phyloP scores from a whole-genome alignment of 2,329 filamentous ascomycete species.

The Didymella exigua region DNA sequence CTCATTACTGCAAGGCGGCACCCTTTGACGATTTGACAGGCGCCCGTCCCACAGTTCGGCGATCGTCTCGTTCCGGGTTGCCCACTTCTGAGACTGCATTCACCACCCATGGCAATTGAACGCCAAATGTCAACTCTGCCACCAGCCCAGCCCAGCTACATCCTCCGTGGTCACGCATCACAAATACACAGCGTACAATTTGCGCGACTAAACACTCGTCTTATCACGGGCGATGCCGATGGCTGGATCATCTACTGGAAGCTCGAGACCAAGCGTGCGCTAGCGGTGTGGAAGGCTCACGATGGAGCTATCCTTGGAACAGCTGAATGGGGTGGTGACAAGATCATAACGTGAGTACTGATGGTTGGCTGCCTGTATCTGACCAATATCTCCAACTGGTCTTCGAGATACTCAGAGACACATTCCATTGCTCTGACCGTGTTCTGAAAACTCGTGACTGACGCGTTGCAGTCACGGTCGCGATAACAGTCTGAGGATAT shows the following conservation, averaged over 20 bases:
- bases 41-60: conserved; percentile 23
- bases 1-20: conserved; percentile 10
- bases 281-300: conserved; percentile 87
- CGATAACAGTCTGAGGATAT: conserved; percentile 84
- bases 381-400: not conserved
- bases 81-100: conserved; percentile 32
- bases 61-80: conserved; percentile 42
- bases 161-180: conserved; percentile 83
- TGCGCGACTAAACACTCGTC: conserved; percentile 71
- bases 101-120: conserved; percentile 35
- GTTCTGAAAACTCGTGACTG: not conserved
- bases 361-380: not conserved
- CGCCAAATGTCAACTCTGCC: conserved; percentile 44
- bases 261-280: conserved; percentile 76
- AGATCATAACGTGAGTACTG: conserved; percentile 77
- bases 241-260: conserved; percentile 90
- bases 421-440: not conserved
- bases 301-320: conserved; percentile 76
- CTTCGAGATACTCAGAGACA: not conserved
- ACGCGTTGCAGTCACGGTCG: conserved; percentile 73
- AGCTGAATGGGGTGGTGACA: conserved; percentile 71
- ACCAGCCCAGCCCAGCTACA: conserved; percentile 65
- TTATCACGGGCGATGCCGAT: conserved; percentile 86
- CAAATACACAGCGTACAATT: conserved; percentile 81
- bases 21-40: conserved; percentile 18